Conservation (phyloP, 225 moss, liverwort and hornwort species). For the Pleurozium schreberi region DNA sequence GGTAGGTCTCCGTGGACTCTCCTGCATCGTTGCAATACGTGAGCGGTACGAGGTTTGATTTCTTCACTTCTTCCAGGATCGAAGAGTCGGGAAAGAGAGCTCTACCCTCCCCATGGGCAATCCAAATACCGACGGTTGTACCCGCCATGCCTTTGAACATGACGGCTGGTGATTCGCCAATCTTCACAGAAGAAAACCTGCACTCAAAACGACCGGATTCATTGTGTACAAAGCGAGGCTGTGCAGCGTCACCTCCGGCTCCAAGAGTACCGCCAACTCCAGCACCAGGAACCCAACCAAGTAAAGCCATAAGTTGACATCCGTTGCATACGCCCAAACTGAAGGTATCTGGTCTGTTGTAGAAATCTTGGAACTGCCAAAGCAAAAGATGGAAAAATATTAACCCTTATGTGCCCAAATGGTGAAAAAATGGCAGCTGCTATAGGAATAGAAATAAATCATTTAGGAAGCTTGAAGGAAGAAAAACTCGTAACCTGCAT, state of each 20-base stretch:
- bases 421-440: too few species aligned
- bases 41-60: constrained; percentile 49
- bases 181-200: constrained; percentile 74
- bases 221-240: constrained; percentile 93
- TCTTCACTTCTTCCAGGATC: constrained; percentile 48
- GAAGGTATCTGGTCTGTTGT: constrained; percentile 82
- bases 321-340: constrained; percentile 98
- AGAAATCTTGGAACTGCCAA: constrained; percentile 84
- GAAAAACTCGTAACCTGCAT: neutral
- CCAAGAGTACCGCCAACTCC: constrained; percentile 79
- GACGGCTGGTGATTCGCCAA: constrained; percentile 74
- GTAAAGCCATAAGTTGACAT: constrained; percentile 91
- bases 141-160: constrained; percentile 97
- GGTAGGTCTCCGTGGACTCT: constrained; percentile 63
- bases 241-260: constrained; percentile 59
- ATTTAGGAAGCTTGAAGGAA: neutral
- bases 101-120: constrained; percentile 86
- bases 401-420: neutral
- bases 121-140: constrained; percentile 82
- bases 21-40: constrained; percentile 81
- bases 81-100: constrained; percentile 66
- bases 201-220: constrained; percentile 95
- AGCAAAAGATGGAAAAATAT: neutral
- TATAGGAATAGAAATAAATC: neutral
- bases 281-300: constrained; percentile 94